Percentiles rank a stretch among this genome's conserved stretches.
Evolutionary conservation across 257 asterid genomes (phyloP).

Genomic region (Solanum pinnatisectum): DNA sequence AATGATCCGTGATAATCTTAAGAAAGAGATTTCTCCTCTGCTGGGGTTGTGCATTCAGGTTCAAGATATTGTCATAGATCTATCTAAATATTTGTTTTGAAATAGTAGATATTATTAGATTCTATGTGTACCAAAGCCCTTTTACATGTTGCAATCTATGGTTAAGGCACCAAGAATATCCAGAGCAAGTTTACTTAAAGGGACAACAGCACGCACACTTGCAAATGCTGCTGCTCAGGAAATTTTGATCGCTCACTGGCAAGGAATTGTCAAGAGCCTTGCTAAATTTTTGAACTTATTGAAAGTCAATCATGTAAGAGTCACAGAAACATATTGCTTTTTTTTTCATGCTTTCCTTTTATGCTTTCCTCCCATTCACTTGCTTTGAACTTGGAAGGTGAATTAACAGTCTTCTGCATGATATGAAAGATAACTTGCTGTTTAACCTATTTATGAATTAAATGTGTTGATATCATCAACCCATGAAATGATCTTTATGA

Average conservation of each 20-base stretch:
- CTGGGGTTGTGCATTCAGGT: constrained; percentile 98
- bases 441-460: background rate
- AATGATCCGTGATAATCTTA: constrained; percentile 14
- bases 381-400: background rate
- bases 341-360: background rate
- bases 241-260: constrained; percentile 93
- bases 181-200: constrained; percentile 70
- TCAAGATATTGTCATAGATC: background rate
- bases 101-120: background rate
- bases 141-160: constrained; percentile 1
- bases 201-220: constrained; percentile 61
- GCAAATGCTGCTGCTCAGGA: constrained; percentile 96
- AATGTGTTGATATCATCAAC: background rate
- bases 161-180: constrained; percentile 96
- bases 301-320: constrained; percentile 67
- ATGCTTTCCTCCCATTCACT: background rate
- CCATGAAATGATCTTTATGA: background rate
- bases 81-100: background rate
- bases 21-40: constrained; percentile 17
- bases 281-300: constrained; percentile 54
- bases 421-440: background rate
- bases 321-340: background rate
- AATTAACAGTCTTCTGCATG: background rate
- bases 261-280: constrained; percentile 69
- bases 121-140: background rate